Evolutionary conservation across 208 protist genomes (phyloP).

Genomic region (Acanthamoeba sp.): DNA sequence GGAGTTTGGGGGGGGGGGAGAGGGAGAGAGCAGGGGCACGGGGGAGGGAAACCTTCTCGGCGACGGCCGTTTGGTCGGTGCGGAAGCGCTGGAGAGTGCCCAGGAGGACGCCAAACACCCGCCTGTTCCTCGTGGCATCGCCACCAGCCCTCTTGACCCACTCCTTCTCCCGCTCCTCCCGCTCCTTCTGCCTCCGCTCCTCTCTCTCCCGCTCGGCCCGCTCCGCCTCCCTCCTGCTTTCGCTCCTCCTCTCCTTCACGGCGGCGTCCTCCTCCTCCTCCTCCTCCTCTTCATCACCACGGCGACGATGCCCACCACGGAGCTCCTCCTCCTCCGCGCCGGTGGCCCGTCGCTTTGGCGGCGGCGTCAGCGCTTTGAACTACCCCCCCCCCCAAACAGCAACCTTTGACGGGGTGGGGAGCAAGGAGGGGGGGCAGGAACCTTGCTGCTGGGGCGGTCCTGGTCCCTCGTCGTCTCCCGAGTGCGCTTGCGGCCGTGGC

Average conservation of each 20-base stretch:
- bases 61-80: slow-evolving; percentile 9
- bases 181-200: not conserved
- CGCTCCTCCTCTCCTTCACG: not conserved
- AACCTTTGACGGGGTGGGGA: not conserved
- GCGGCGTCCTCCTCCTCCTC: not conserved
- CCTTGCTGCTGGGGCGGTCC: not conserved
- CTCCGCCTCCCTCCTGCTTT: not conserved
- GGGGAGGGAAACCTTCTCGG: not conserved
- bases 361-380: too few relatives aligned
- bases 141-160: not conserved
- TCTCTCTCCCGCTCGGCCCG: not conserved
- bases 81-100: slow-evolving; percentile 29
- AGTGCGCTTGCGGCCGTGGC: not conserved
- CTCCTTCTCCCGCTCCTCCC: slow-evolving; percentile 32
- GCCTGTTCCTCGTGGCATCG: not conserved
- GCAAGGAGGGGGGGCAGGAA: not conserved
- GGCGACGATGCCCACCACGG: too few relatives aligned
- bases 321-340: too few relatives aligned
- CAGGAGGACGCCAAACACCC: slow-evolving; percentile 5
- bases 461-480: not conserved
- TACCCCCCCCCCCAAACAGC: too few relatives aligned
- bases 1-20: too few relatives aligned
- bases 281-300: not conserved
- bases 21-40: too few relatives aligned
- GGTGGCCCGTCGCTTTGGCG: too few relatives aligned